These are phyloP conservation scores for Dictyostelium citrinum DNA, from an alignment of 78 protist species.

Conservation along the genomic window DNA sequence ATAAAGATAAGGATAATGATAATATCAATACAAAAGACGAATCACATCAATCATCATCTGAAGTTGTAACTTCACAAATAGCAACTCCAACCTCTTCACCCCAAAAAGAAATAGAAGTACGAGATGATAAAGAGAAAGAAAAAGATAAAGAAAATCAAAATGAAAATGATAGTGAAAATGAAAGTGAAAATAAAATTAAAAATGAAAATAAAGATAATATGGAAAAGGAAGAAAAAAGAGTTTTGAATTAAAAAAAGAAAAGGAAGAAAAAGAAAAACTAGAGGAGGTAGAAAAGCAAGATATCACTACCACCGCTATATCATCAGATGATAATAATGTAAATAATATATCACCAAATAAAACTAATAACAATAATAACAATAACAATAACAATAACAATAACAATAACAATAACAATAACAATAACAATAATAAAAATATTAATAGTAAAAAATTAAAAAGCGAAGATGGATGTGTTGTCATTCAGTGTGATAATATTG, in stretches of 20 bases:
- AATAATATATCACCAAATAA: not conserved
- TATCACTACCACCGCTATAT: not conserved
- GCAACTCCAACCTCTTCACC: not conserved
- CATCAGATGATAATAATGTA: not conserved
- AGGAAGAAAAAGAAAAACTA: not conserved
- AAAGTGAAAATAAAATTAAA: too few relatives aligned
- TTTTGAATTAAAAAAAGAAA: not conserved
- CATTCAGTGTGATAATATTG: not conserved
- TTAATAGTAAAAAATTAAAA: not conserved
- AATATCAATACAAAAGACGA: not conserved
- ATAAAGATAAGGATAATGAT: not conserved
- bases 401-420: too few relatives aligned
- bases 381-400: too few relatives aligned
- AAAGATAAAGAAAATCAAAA: not conserved
- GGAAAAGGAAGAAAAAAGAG: not conserved
- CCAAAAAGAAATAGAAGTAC: not conserved
- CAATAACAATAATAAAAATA: not conserved
- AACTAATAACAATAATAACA: not conserved
- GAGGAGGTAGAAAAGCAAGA: not conserved
- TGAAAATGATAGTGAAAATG: not conserved
- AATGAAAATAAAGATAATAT: too few relatives aligned
- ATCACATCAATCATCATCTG: not conserved
- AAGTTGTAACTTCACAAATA: not conserved
- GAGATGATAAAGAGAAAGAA: not conserved
- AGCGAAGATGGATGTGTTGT: slow-evolving; percentile 1